These are phyloP conservation scores for Jasminum sambac DNA, from an alignment of 257 asterid genomes.

Conservation along the genomic window DNA sequence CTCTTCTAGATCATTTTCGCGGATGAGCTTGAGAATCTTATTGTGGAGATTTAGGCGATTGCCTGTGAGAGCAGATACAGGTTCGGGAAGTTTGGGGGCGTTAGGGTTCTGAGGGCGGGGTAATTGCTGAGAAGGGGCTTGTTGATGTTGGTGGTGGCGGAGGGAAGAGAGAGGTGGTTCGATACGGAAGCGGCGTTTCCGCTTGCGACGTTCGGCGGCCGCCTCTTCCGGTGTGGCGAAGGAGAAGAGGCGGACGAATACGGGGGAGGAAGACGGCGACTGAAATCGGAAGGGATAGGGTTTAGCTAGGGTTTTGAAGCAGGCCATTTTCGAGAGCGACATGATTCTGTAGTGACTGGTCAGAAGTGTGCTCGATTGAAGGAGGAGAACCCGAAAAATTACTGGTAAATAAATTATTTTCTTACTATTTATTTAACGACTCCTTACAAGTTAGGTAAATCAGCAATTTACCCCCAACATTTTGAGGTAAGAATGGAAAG, in stretches of 20 bases:
- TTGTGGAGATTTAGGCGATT: constrained; percentile 79
- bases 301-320: constrained; percentile 53
- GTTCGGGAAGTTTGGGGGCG: constrained; percentile 87
- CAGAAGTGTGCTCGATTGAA: too few relatives aligned
- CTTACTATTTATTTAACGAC: too few relatives aligned
- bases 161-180: constrained; percentile 76
- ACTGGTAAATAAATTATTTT: too few relatives aligned
- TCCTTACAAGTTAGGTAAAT: too few relatives aligned
- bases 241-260: constrained; percentile 64
- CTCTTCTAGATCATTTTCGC: constrained; percentile 89
- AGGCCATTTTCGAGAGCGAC: constrained; percentile 73
- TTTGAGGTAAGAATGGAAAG: too few relatives aligned
- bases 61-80: constrained; percentile 67
- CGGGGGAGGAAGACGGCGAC: constrained; percentile 38
- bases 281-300: constrained; percentile 30
- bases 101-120: constrained; percentile 62
- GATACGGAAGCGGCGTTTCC: constrained; percentile 81
- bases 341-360: constrained; percentile 20
- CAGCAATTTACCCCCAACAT: too few relatives aligned
- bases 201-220: constrained; percentile 90
- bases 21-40: constrained; percentile 68
- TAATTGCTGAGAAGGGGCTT: constrained; percentile 40
- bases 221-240: constrained; percentile 97
- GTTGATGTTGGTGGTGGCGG: constrained; percentile 61
- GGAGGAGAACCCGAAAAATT: too few relatives aligned